Evolutionary conservation across 371 early-diverging fungal species (phyloP).

Genomic region (Apophysomyces sp.): DNA sequence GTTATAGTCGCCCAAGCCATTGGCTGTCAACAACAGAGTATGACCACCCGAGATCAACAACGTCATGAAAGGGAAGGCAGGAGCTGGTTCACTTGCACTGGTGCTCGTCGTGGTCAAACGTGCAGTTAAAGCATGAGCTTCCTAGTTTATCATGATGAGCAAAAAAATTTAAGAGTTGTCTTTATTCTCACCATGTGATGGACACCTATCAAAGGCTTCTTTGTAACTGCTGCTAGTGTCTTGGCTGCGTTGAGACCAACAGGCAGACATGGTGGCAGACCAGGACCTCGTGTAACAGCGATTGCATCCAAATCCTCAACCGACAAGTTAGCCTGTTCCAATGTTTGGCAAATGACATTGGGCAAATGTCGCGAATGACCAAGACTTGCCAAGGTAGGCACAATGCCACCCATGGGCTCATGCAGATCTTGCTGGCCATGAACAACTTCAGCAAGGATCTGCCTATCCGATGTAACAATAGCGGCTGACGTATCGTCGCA

Average conservation of each 20-base stretch:
- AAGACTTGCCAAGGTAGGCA: slow-evolving; percentile 74
- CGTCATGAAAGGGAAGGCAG: slow-evolving; percentile 73
- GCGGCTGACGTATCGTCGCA: slow-evolving; percentile 88
- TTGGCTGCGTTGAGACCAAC: slow-evolving; percentile 82
- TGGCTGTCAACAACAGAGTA: slow-evolving; percentile 67
- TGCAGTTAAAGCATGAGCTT: slow-evolving; percentile 76
- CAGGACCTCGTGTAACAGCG: slow-evolving; percentile 86
- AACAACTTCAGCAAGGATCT: slow-evolving; percentile 65
- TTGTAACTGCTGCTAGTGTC: slow-evolving; percentile 70
- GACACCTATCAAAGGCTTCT: slow-evolving; percentile 76
- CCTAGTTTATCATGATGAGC: slow-evolving; percentile 26
- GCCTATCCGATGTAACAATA: slow-evolving; percentile 70
- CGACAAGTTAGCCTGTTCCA: slow-evolving; percentile 56
- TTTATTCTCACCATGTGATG: slow-evolving; percentile 75
- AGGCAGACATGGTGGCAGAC: slow-evolving; percentile 71
- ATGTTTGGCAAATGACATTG: slow-evolving; percentile 59
- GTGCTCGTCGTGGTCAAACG: slow-evolving; percentile 40
- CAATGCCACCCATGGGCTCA: slow-evolving; percentile 81
- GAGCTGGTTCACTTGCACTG: slow-evolving; percentile 24
- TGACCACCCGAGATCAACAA: slow-evolving; percentile 85
- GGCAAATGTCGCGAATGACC: slow-evolving; percentile 73
- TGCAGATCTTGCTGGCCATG: slow-evolving; percentile 72
- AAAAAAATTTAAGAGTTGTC: too few species aligned
- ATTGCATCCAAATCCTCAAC: slow-evolving; percentile 71
- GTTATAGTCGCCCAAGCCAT: slow-evolving; percentile 64